Percentiles rank a stretch among this genome's conserved stretches.
Conservation (phyloP, 805 yeast genomes). For the Clavispora phyllophila region DNA sequence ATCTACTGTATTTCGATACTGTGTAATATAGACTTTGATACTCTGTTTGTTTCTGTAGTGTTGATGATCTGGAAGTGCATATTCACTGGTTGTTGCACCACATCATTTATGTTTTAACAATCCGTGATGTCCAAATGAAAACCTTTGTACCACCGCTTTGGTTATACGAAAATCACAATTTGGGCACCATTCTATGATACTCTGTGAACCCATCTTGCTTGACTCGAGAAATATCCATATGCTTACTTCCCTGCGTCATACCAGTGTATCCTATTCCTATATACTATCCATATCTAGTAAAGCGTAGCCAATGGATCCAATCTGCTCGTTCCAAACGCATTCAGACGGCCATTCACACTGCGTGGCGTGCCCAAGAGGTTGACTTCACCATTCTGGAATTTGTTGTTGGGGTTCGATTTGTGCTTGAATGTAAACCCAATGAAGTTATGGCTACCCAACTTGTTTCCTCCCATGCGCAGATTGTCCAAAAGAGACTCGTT, state of each 20-base stretch:
- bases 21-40: neutral
- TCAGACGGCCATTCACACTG: neutral
- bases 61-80: no score
- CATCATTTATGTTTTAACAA: no score
- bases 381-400: slow-evolving; percentile 35
- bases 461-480: slow-evolving; percentile 46
- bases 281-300: slow-evolving; percentile 22
- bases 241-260: no score
- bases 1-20: neutral
- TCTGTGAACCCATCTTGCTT: no score
- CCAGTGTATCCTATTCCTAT: neutral
- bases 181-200: no score
- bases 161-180: no score
- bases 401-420: slow-evolving; percentile 53
- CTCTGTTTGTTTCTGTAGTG: no score
- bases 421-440: slow-evolving; percentile 97
- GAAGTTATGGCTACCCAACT: slow-evolving; percentile 48
- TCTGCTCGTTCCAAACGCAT: slow-evolving; percentile 18
- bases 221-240: no score
- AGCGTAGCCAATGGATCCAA: slow-evolving; percentile 42
- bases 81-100: no score
- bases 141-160: no score
- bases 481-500: slow-evolving; percentile 72
- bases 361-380: slow-evolving; percentile 27
- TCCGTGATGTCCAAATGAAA: no score